Evolutionary conservation across 2,329 filamentous ascomycete species (phyloP).

Genomic region (Penicillium corylophilum): DNA sequence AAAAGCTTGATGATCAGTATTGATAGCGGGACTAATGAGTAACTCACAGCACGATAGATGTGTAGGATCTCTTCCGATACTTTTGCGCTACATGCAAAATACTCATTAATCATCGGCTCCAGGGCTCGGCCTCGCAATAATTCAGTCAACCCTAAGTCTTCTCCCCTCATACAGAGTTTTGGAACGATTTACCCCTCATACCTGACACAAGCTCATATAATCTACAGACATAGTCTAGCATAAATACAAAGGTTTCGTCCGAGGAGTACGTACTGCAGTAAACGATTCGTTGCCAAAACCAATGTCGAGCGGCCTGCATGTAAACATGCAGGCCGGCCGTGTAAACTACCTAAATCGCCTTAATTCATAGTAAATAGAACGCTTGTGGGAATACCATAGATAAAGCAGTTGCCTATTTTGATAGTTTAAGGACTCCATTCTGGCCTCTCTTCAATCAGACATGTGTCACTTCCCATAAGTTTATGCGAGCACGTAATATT

Average conservation of each 20-base stretch:
- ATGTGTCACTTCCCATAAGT: constrained; percentile 1
- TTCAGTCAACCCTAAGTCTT: no score
- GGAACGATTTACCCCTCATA: background rate
- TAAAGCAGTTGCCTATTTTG: background rate
- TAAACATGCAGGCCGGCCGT: background rate
- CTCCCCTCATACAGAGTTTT: no score
- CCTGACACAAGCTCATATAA: background rate
- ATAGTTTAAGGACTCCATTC: background rate
- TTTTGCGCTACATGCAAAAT: no score
- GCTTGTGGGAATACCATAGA: background rate
- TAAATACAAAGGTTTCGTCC: no score
- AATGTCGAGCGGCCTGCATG: background rate
- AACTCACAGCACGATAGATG: no score
- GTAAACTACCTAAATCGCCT: background rate
- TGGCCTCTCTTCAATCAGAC: background rate
- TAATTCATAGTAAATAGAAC: background rate
- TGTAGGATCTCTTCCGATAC: no score
- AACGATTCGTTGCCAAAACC: background rate
- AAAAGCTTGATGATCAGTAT: background rate
- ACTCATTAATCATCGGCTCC: no score
- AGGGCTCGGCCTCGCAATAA: no score
- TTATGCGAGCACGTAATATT: constrained; percentile 36
- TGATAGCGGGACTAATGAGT: no score
- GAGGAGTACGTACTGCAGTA: background rate
- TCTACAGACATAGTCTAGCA: background rate